Base-by-base conservation (phyloP, 2,329 filamentous ascomycete species). In the Rasamsonia emersonii region DNA sequence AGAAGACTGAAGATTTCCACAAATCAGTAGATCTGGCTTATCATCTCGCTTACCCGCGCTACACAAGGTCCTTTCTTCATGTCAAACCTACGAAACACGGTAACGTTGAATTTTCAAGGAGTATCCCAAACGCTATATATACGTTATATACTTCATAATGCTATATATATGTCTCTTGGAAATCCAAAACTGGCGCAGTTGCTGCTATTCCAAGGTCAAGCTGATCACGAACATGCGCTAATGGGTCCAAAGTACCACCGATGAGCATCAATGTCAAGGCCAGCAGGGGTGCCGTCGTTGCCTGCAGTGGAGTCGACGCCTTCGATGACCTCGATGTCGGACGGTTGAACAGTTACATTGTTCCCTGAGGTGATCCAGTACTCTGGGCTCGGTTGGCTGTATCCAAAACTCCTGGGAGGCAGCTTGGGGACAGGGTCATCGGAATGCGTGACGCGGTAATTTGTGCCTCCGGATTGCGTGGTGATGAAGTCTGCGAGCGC, bases 391-490 rank as follows among this genome's bases (percentile, higher is more conserved):
- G 48, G 40, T 28, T 63, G 59, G 13, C 44, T 47, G 34, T 46
- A 63, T 1, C 54, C 55, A 8, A 51, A 38, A 4, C 23, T 14
- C n/a, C 42, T 42, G 2, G 56, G 55, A 0, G 60, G 60, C 9
- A 63, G 31, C 13, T 56, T 54, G 17, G 60, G 59, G 2, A 64
- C 56, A 8, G 55, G 43, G 28, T 64, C 60, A 16, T 59, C 41
- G 2, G 46, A 45, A 34, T 62, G 60, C 0, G 59, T 63, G 28
- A 56, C 46, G 13, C 60, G 56, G 39, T 50, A 62, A 31, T 54
- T 53, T 21, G 40, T 38, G 3, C 47, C 50, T 9, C 8, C 24
- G 16, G 23, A 11, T 34, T 62, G 59, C 3, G 33, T 35, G 3
- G 58, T 60, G 41, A 64, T 54, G 32, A 57, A 62, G 9, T 46